A percentile compares a stretch with the other conserved stretches of the same genome.
Conservation (phyloP, 805 yeast genomes). For the Peterozyma toletana region DNA sequence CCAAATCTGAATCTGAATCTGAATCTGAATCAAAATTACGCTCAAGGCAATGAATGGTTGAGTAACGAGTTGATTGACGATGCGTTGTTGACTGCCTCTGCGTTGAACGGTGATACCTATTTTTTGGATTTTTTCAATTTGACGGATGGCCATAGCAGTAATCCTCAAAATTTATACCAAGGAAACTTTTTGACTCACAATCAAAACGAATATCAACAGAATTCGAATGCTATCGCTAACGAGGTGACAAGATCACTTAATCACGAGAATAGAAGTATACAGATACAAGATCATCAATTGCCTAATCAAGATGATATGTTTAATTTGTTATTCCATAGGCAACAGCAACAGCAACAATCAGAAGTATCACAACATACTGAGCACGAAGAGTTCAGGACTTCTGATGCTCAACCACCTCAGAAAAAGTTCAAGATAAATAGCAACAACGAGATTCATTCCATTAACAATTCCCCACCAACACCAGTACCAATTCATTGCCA, state of each 20-base stretch:
- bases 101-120: slow-evolving; percentile 53
- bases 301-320: slow-evolving; percentile 38
- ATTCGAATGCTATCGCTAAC: neutral
- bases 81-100: slow-evolving; percentile 68
- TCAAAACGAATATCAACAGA: slow-evolving; percentile 1
- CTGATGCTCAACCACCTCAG: neutral
- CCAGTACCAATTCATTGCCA: slow-evolving; percentile 11
- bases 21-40: slow-evolving; percentile 9
- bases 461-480: slow-evolving; percentile 25
- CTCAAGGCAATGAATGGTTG: slow-evolving; percentile 56
- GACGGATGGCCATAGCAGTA: neutral
- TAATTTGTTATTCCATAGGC: slow-evolving; percentile 44
- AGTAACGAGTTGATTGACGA: slow-evolving; percentile 67
- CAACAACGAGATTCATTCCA: slow-evolving; percentile 19
- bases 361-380: slow-evolving; percentile 5
- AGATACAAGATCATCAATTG: neutral
- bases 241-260: too few species aligned
- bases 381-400: neutral
- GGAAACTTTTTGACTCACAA: neutral
- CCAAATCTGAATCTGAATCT: neutral
- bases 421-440: slow-evolving; percentile 2
- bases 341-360: neutral
- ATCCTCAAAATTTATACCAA: neutral
- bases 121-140: slow-evolving; percentile 44
- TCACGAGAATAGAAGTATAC: neutral